Evolutionary conservation across 2,329 filamentous ascomycete genomes (phyloP).

Genomic region (Colletotrichum chrysophilum): DNA sequence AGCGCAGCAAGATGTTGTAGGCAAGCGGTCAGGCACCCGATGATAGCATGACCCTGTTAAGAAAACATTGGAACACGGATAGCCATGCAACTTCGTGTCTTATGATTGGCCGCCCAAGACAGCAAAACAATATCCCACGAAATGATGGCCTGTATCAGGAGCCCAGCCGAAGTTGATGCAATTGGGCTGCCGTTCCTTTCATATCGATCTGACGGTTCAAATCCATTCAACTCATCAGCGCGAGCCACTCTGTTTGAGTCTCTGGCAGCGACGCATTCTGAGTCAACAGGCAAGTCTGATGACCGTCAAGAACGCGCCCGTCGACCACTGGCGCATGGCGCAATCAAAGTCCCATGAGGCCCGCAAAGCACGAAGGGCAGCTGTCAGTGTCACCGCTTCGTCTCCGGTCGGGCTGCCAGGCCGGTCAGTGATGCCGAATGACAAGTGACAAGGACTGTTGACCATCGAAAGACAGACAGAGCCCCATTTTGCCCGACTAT

Average conservation of each 20-base stretch:
- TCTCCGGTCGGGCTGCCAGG: slow-evolving; percentile 1
- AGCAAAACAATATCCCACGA: slow-evolving; percentile 17
- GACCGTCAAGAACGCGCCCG: neutral
- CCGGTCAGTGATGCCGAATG: neutral
- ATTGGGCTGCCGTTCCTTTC: neutral
- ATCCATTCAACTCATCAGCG: neutral
- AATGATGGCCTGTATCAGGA: slow-evolving; percentile 18
- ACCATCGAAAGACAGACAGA: neutral
- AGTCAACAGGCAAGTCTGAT: neutral
- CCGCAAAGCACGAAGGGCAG: neutral
- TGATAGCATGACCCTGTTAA: neutral
- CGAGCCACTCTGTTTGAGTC: neutral
- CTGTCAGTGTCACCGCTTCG: neutral
- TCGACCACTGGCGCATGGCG: neutral
- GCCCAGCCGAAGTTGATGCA: neutral
- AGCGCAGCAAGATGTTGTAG: neutral
- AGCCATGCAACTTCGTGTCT: neutral
- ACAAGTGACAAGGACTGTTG: neutral
- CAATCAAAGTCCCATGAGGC: neutral
- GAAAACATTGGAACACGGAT: neutral
- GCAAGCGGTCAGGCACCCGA: neutral
- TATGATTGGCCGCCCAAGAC: neutral
- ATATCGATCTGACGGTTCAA: neutral
- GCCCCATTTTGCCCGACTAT: neutral
- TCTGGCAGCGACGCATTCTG: neutral